Evolutionary conservation across 768 basidiomycete species (phyloP).

Genomic region (Coprinopsis strossmayeri): DNA sequence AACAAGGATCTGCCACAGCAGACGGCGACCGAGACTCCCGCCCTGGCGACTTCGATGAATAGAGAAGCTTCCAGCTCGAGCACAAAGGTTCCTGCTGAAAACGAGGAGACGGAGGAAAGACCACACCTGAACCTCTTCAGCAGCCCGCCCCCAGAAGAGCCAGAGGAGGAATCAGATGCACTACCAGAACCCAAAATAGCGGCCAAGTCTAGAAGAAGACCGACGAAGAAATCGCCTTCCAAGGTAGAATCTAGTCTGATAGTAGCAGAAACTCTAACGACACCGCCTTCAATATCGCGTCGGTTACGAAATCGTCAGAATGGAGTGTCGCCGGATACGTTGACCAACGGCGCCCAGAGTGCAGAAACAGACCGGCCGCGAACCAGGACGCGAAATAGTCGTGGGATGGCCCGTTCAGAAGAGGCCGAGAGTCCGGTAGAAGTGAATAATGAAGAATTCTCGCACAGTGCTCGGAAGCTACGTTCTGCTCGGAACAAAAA

Average conservation of each 20-base stretch:
- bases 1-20: slow-evolving; percentile 17
- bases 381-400: not conserved
- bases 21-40: slow-evolving; percentile 13
- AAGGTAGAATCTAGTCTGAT: not conserved
- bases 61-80: not conserved
- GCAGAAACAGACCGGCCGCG: not conserved
- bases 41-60: slow-evolving; percentile 3
- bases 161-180: slow-evolving; percentile 17
- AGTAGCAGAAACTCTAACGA: not conserved
- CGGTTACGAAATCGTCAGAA: not conserved
- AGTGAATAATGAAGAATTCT: not conserved
- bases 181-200: slow-evolving; percentile 3
- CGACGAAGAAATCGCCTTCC: slow-evolving; percentile 1
- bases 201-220: slow-evolving; percentile 4
- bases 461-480: not conserved
- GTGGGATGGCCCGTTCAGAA: not conserved
- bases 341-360: not conserved
- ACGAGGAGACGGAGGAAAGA: not conserved
- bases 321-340: not conserved
- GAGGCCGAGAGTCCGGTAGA: not conserved
- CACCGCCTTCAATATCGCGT: not conserved
- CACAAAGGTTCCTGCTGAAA: not conserved
- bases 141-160: slow-evolving; percentile 11
- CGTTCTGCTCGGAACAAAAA: slow-evolving; percentile 4
- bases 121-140: slow-evolving; percentile 7